phyloP scores from a whole-genome alignment of 805 yeast species.

The Zygosaccharomyces gambellarensis region DNA sequence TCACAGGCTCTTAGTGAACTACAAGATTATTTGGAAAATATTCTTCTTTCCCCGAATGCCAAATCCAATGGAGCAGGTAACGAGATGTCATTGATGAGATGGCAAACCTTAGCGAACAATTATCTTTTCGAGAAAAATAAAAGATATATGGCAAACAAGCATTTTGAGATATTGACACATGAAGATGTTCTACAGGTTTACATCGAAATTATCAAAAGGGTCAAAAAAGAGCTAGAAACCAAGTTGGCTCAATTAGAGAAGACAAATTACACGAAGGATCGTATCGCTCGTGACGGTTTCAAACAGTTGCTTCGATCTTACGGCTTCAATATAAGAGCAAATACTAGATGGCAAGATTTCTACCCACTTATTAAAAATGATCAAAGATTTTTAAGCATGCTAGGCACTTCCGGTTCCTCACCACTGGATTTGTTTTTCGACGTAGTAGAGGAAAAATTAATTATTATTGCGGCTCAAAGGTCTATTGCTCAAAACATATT shows the following conservation, averaged over 20 bases:
- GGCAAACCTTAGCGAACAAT: slow-evolving; percentile 22
- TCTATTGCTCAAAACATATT: slow-evolving; percentile 54
- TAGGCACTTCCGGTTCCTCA: slow-evolving; percentile 75
- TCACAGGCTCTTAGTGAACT: slow-evolving; percentile 51
- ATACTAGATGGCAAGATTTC: slow-evolving; percentile 56
- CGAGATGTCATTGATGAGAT: slow-evolving; percentile 16
- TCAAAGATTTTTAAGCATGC: slow-evolving; percentile 50
- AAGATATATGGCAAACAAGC: slow-evolving; percentile 56
- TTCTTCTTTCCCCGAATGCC: slow-evolving; percentile 26
- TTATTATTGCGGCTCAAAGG: slow-evolving; percentile 51
- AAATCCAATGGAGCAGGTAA: slow-evolving; percentile 8
- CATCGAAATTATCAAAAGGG: slow-evolving; percentile 27
- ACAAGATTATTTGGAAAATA: slow-evolving; percentile 43
- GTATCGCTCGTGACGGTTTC: slow-evolving; percentile 62
- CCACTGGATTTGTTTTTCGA: slow-evolving; percentile 78
- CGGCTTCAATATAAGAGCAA: slow-evolving; percentile 39
- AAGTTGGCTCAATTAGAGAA: slow-evolving; percentile 29
- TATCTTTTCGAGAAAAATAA: slow-evolving; percentile 40
- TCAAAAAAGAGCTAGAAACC: slow-evolving; percentile 23
- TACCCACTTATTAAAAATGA: slow-evolving; percentile 49
- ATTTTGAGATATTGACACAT: slow-evolving; percentile 47
- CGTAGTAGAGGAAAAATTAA: slow-evolving; percentile 55
- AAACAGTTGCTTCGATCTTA: slow-evolving; percentile 38
- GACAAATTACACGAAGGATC: slow-evolving; percentile 49
- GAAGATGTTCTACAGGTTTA: slow-evolving; percentile 54